Evolutionary conservation across 768 basidiomycete species (phyloP), one percentile per base, ranked within the genome.

Genomic region (Boletales sp.): DNA sequence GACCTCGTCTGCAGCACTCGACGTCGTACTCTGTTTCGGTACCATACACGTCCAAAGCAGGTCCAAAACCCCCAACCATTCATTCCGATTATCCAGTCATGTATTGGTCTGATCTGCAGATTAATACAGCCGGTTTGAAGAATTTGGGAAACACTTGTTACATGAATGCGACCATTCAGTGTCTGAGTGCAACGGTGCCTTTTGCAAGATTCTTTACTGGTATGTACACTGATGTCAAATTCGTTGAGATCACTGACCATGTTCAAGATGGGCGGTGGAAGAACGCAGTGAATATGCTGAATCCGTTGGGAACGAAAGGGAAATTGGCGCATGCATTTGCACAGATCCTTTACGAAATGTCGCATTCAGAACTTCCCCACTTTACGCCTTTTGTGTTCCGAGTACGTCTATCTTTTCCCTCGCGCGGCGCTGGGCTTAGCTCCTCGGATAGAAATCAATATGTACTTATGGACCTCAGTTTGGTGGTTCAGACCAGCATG

Each of bases 101-200:
- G 6, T 94, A 88, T 66, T 97, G 94, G 94, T 69, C 77, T 13
- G 90, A 94, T 63, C 74, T 82, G 36, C 80, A 86, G 53, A 83
- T 94, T 47, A 87, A 86, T 19, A 83, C 83, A 17, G 83, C 85
- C 0, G 95, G 95, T 4, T 67, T 99, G 64, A 94, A 94, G 79
- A 99, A 99, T 65, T 64, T 98, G 53, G 86, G 89, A 15, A 98
- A 97, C 66, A 99, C 96, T 8, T 99, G 96, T 67, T 99, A 98
- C 65, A 98, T 98, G 93, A 98, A 98, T 66, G 90, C 96, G 30
- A 94, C 93, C 7, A 82, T 99, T 14, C 96, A 99, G 69, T 99
- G 96, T 67, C 73, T 99, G 63, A 93, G 86, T 64, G 94, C 94
- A 0, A 96, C 95, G 0, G 82, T 89, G 8, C 95, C 95, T 0